Conservation (phyloP, 2,329 filamentous ascomycete species). For the Elsinoe batatas region DNA sequence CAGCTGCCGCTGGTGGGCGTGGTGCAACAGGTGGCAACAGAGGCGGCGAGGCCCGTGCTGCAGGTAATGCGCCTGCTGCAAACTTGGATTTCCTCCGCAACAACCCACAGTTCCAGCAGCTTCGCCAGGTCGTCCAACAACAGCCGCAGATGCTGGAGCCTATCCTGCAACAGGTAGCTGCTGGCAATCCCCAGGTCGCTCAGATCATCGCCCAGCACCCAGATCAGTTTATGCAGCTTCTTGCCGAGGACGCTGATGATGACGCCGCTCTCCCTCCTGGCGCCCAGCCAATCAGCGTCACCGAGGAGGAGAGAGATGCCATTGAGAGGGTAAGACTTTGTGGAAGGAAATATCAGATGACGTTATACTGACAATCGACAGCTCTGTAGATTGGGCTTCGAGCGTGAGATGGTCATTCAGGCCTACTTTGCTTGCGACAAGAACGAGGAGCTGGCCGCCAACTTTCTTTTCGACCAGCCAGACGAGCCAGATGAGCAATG, state of each 20-base stretch:
- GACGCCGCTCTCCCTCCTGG: constrained; percentile 80
- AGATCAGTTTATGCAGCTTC: constrained; percentile 81
- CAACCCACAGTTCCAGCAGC: constrained; percentile 95
- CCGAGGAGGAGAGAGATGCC: constrained; percentile 90
- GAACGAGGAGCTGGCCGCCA: constrained; percentile 96
- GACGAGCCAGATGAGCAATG: constrained; percentile 49
- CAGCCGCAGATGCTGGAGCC: constrained; percentile 98
- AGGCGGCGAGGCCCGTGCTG: constrained; percentile 37
- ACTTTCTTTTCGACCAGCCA: constrained; percentile 95
- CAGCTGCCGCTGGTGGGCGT: constrained; percentile 49
- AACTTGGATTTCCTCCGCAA: constrained; percentile 90
- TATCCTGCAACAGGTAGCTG: constrained; percentile 89
- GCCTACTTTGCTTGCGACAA: constrained; percentile 99
- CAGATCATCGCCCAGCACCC: constrained; percentile 86
- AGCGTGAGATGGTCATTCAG: constrained; percentile 87
- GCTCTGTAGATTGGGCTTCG: constrained; percentile 88
- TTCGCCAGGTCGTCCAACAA: constrained; percentile 93
- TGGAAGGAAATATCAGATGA: no score
- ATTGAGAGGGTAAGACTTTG: constrained; percentile 71
- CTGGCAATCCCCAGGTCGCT: constrained; percentile 88
- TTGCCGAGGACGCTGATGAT: constrained; percentile 75
- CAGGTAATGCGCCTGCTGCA: constrained; percentile 34
- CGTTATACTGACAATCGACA: constrained; percentile 28
- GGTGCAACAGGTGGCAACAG: constrained; percentile 39
- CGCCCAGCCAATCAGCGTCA: constrained; percentile 80